Percentiles rank a stretch among this genome's conserved stretches.
phyloP scores from a whole-genome alignment of 257 asterid species.

The Schizonepeta tenuifolia region DNA sequence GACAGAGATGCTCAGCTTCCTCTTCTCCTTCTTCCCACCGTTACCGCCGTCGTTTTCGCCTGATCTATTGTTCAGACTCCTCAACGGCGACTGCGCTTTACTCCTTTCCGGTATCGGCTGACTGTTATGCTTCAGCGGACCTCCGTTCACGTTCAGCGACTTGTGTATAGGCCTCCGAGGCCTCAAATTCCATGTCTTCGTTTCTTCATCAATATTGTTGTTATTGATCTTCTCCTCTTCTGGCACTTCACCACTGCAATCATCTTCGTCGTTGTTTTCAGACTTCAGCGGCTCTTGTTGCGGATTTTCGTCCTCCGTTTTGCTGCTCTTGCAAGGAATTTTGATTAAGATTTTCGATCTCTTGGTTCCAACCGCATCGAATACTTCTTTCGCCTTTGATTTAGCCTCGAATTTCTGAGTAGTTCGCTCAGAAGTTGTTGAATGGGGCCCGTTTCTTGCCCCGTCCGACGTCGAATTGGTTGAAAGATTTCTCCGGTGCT shows the following conservation, averaged over 20 bases:
- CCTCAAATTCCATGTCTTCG: slow-evolving; percentile 62
- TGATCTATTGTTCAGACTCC: slow-evolving; percentile 45
- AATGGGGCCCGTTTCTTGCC: slow-evolving; percentile 24
- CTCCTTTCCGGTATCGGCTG: slow-evolving; percentile 37
- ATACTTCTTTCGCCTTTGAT: slow-evolving; percentile 37
- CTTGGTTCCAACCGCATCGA: slow-evolving; percentile 34
- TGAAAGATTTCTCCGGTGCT: slow-evolving; percentile 39
- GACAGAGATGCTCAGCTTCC: slow-evolving; percentile 46
- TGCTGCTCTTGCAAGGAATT: slow-evolving; percentile 48
- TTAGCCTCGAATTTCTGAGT: slow-evolving; percentile 37
- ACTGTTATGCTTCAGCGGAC: slow-evolving; percentile 27
- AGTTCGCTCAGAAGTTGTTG: slow-evolving; percentile 33
- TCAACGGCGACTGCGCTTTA: slow-evolving; percentile 45
- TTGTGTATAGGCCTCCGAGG: slow-evolving; percentile 53
- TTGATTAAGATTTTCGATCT: slow-evolving; percentile 51
- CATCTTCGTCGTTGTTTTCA: slow-evolving; percentile 30
- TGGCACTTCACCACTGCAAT: slow-evolving; percentile 31
- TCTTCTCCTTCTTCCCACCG: slow-evolving; percentile 53
- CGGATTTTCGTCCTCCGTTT: slow-evolving; percentile 37
- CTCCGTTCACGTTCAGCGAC: slow-evolving; percentile 46
- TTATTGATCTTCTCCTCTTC: slow-evolving; percentile 39
- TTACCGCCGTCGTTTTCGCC: slow-evolving; percentile 40
- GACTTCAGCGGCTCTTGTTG: slow-evolving; percentile 35
- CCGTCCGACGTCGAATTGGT: slow-evolving; percentile 32
- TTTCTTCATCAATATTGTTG: slow-evolving; percentile 45